Conservation (phyloP, 768 basidiomycete genomes). For the Hirschioporus abietinus region DNA sequence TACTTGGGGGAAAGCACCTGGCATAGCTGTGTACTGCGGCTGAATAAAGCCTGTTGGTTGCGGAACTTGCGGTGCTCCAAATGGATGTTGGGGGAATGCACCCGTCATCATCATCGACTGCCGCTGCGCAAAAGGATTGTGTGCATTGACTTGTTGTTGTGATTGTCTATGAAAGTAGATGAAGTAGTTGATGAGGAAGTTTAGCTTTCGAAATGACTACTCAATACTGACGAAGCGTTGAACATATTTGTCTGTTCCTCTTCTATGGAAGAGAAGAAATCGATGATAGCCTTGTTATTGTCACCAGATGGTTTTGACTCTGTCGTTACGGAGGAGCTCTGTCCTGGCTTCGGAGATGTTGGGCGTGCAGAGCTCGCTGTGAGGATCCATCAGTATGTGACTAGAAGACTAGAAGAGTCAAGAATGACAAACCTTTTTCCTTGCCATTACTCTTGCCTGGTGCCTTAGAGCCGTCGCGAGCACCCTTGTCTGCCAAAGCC, state of each 20-base stretch:
- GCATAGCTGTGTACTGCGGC: slow-evolving; percentile 28
- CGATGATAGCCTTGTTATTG: slow-evolving; percentile 20
- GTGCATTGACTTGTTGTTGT: slow-evolving; percentile 20
- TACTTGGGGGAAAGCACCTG: slow-evolving; percentile 24
- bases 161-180: slow-evolving; percentile 18
- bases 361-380: neutral
- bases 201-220: neutral
- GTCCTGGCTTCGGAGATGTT: slow-evolving; percentile 16
- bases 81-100: slow-evolving; percentile 14
- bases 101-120: slow-evolving; percentile 29
- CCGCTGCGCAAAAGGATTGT: slow-evolving; percentile 34
- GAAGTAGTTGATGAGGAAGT: slow-evolving; percentile 35
- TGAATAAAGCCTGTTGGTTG: slow-evolving; percentile 16
- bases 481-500: slow-evolving; percentile 31
- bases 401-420: neutral
- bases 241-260: slow-evolving; percentile 33
- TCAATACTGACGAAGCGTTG: slow-evolving; percentile 18
- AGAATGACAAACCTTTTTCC: neutral
- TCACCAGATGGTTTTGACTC: neutral
- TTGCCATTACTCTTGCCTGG: slow-evolving; percentile 14
- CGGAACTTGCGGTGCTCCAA: neutral
- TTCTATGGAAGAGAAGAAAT: slow-evolving; percentile 47
- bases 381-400: neutral
- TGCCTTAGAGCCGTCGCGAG: slow-evolving; percentile 12
- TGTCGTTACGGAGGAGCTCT: slow-evolving; percentile 14